Percentiles rank a stretch among this genome's conserved stretches.
Conservation (phyloP, 352 stramenopile species). For the Globisporangium nagaii region DNA sequence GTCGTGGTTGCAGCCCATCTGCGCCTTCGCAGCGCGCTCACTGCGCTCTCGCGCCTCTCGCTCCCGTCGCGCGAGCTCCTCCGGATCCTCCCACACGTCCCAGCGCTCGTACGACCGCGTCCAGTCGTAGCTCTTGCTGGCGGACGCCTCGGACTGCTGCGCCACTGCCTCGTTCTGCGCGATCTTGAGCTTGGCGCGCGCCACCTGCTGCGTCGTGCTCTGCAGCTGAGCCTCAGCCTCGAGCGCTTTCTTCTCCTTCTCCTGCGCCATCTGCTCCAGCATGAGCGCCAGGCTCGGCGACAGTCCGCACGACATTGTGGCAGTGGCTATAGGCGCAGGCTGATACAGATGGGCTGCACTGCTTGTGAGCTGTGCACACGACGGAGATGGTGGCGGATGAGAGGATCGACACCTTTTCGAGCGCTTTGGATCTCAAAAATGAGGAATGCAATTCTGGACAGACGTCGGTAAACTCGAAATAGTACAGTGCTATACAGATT, state of each 20-base stretch:
- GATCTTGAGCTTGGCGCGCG: conserved; percentile 30
- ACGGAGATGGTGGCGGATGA: too few species aligned
- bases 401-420: too few species aligned
- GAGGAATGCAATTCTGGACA: too few species aligned
- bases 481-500: too few species aligned
- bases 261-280: conserved; percentile 53
- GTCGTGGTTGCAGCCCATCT: conserved; percentile 77
- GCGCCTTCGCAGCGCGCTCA: conserved; percentile 35
- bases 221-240: conserved; percentile 27
- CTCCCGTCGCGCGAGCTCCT: conserved; percentile 67
- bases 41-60: conserved; percentile 57
- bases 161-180: conserved; percentile 15
- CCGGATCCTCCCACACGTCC: conserved; percentile 73
- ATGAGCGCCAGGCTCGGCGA: conserved; percentile 64
- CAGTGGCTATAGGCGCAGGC: neutral
- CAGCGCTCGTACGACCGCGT: conserved; percentile 74
- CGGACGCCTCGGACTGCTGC: conserved; percentile 2
- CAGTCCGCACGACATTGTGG: conserved; percentile 54
- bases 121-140: conserved; percentile 47
- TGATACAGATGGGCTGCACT: neutral
- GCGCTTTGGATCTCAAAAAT: too few species aligned
- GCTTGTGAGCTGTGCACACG: too few species aligned
- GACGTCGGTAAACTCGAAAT: too few species aligned
- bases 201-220: conserved; percentile 35
- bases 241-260: conserved; percentile 46